Evolutionary conservation across 2,329 filamentous ascomycete species (phyloP).

Genomic region (Fusarium bulbicola): DNA sequence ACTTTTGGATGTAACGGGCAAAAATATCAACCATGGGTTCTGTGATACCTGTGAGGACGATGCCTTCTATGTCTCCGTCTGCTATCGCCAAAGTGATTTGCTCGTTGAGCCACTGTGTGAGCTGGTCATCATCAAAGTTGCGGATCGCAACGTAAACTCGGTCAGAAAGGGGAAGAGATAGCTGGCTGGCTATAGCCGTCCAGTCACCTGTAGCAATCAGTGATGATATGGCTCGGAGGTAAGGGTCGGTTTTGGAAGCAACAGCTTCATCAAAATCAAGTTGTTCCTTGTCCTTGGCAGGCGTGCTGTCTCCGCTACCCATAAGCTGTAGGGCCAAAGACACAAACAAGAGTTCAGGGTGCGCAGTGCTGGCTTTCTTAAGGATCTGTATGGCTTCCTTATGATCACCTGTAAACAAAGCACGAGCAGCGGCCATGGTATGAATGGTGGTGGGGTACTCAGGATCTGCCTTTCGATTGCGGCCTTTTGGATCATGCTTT

Average conservation of each 20-base stretch:
- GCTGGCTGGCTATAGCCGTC: constrained; percentile 76
- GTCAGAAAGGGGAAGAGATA: constrained; percentile 77
- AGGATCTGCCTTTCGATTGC: constrained; percentile 53
- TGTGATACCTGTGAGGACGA: constrained; percentile 80
- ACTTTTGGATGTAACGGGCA: constrained; percentile 78
- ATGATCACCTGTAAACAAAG: constrained; percentile 76
- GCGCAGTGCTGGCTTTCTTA: constrained; percentile 69
- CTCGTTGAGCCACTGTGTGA: constrained; percentile 73
- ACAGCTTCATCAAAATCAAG: constrained; percentile 68
- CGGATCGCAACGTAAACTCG: constrained; percentile 78
- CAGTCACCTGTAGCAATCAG: constrained; percentile 82
- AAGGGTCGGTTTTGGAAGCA: constrained; percentile 76
- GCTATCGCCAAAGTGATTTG: constrained; percentile 69
- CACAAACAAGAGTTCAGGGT: constrained; percentile 73
- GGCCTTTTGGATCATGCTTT: constrained; percentile 55
- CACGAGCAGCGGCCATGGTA: constrained; percentile 80
- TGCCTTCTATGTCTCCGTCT: constrained; percentile 78
- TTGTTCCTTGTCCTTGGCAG: constrained; percentile 57
- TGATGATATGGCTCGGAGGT: constrained; percentile 80
- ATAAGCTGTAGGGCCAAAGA: constrained; percentile 73
- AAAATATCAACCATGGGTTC: constrained; percentile 78
- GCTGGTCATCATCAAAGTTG: constrained; percentile 68
- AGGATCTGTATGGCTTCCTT: constrained; percentile 75
- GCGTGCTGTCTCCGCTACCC: constrained; percentile 56
- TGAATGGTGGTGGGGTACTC: constrained; percentile 64